Conservation (phyloP, 345 rosid species). For the Populus alba region DNA sequence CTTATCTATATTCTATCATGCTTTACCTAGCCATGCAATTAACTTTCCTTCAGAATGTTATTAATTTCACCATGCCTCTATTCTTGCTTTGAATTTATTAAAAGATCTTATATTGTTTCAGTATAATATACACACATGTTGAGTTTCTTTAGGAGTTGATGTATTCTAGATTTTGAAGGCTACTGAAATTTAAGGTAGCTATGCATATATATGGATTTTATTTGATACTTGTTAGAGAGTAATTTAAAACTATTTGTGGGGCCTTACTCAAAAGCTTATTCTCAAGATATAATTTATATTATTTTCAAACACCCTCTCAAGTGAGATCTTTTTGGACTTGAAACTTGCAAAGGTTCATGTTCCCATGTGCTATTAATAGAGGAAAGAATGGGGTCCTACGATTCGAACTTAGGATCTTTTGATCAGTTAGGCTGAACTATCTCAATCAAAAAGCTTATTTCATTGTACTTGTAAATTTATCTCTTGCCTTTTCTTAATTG, state of each 20-base stretch:
- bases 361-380: too few species aligned
- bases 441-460: too few species aligned
- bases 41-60: background rate
- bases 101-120: background rate
- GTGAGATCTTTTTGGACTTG: too few species aligned
- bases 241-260: too few species aligned
- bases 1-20: background rate
- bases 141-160: background rate
- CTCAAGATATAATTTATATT: too few species aligned
- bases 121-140: background rate
- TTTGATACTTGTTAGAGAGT: background rate
- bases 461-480: background rate
- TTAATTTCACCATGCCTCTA: background rate
- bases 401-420: too few species aligned
- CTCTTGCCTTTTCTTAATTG: background rate
- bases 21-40: background rate
- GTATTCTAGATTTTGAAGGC: background rate
- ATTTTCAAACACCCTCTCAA: too few species aligned
- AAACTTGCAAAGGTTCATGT: too few species aligned
- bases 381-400: too few species aligned
- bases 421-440: too few species aligned
- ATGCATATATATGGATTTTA: background rate
- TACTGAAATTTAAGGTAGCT: background rate
- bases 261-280: too few species aligned
- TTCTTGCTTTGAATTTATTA: background rate